A percentile compares a stretch with the other conserved stretches of the same genome.
These are phyloP conservation scores for Cryphonectria japonica DNA, from an alignment of 2,329 filamentous ascomycete genomes.

Conservation along the genomic window DNA sequence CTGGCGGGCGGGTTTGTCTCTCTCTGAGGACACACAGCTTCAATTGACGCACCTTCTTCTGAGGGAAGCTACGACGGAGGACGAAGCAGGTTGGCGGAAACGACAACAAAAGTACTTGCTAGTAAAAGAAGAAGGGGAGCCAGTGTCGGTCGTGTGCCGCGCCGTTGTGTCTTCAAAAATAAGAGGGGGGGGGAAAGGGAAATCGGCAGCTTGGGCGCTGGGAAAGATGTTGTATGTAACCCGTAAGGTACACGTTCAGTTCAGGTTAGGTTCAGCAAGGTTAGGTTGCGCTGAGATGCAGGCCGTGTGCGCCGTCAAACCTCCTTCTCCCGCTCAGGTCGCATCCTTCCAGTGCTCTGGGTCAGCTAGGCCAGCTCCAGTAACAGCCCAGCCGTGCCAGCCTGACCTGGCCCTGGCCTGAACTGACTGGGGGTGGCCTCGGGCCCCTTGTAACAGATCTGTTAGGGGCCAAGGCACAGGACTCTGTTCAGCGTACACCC, in stretches of 20 bases:
- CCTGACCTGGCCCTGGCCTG: slow-evolving; percentile 10
- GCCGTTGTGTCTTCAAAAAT: not conserved
- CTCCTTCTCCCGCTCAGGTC: not conserved
- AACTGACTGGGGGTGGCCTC: not conserved
- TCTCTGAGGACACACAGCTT: not conserved
- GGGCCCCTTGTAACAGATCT: not conserved
- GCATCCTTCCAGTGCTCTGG: slow-evolving; percentile 1
- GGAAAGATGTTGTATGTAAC: not conserved
- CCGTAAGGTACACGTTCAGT: not conserved
- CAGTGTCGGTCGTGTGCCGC: not conserved
- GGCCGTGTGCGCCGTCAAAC: not conserved
- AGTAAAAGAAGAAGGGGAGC: not conserved
- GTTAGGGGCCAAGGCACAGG: not conserved
- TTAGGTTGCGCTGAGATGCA: not conserved
- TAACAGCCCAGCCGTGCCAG: not conserved
- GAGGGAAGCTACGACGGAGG: not conserved
- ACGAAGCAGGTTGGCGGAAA: not conserved
- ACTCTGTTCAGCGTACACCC: not conserved
- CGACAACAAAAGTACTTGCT: not conserved
- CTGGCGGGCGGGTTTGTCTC: not conserved
- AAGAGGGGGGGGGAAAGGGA: not conserved
- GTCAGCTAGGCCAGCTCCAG: not conserved
- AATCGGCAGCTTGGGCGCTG: not conserved
- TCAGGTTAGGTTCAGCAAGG: not conserved
- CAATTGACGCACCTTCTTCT: slow-evolving; percentile 12